Conservation (phyloP, 2,329 filamentous ascomycete genomes). For the Davidsoniella virescens region DNA sequence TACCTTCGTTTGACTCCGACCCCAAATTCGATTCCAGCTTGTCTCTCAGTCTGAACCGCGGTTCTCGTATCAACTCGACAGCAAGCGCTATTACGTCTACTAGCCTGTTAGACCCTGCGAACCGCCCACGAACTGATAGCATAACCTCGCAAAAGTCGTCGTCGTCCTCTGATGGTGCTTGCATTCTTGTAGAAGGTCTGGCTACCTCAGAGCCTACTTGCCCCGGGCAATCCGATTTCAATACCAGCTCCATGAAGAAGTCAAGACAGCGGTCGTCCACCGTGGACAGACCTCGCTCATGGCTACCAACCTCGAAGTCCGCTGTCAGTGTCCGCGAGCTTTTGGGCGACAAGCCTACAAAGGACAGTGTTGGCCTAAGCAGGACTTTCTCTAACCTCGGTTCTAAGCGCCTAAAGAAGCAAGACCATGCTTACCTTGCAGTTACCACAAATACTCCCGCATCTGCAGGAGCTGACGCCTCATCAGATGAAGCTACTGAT, state of each 20-base stretch:
- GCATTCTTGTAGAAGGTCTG: slow-evolving; percentile 6
- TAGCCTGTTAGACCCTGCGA: neutral
- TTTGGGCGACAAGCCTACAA: slow-evolving; percentile 13
- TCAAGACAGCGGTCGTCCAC: slow-evolving; percentile 26
- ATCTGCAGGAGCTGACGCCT: neutral
- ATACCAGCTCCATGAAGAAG: slow-evolving; percentile 15
- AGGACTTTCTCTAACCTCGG: slow-evolving; percentile 1
- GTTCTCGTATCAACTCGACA: slow-evolving; percentile 17
- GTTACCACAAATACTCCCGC: neutral
- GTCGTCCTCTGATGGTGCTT: slow-evolving; percentile 11
- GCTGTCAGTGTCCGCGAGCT: slow-evolving; percentile 22
- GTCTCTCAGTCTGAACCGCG: slow-evolving; percentile 14
- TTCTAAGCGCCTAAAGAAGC: slow-evolving; percentile 6
- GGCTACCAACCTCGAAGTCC: slow-evolving; percentile 33
- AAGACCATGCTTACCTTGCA: neutral
- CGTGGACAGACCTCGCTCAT: slow-evolving; percentile 35
- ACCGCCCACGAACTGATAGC: neutral
- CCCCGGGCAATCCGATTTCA: neutral
- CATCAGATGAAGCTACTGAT: neutral
- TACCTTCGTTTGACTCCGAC: slow-evolving; percentile 36
- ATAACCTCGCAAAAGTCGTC: neutral
- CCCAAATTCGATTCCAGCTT: slow-evolving; percentile 32
- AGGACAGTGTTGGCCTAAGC: slow-evolving; percentile 13
- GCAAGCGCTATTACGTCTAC: neutral
- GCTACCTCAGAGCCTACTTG: slow-evolving; percentile 1